phyloP scores from a whole-genome alignment of 2,329 filamentous ascomycete species.

The Rutstroemia sp. region DNA sequence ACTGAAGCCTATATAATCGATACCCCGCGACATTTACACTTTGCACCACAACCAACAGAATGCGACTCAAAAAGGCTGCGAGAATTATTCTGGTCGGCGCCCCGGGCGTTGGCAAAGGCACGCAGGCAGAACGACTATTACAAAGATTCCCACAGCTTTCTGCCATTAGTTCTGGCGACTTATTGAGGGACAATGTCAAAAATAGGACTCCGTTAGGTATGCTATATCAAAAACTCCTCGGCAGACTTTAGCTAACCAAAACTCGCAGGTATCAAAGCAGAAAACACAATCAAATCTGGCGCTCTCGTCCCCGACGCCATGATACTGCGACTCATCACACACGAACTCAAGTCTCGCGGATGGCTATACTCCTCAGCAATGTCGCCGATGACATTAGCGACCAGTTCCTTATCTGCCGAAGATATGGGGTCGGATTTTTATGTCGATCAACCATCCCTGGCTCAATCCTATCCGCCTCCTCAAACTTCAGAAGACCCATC shows the following conservation, averaged over 20 bases:
- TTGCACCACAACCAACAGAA: slow-evolving; percentile 27
- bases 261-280: slow-evolving; percentile 73
- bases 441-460: slow-evolving; percentile 26
- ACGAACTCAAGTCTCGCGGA: slow-evolving; percentile 76
- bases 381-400: slow-evolving; percentile 29
- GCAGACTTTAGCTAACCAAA: background rate
- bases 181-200: slow-evolving; percentile 89
- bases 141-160: slow-evolving; percentile 81
- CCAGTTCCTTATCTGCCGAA: slow-evolving; percentile 24
- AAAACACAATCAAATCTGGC: slow-evolving; percentile 79
- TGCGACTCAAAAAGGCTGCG: slow-evolving; percentile 72
- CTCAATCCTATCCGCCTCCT: slow-evolving; percentile 32
- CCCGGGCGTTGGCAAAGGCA: slow-evolving; percentile 88
- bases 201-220: slow-evolving; percentile 76
- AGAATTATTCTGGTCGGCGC: slow-evolving; percentile 92
- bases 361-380: slow-evolving; percentile 57
- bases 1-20: background rate
- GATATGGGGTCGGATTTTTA: slow-evolving; percentile 25
- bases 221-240: slow-evolving; percentile 12
- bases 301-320: slow-evolving; percentile 86
- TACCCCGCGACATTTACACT: background rate
- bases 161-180: slow-evolving; percentile 87
- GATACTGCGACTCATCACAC: slow-evolving; percentile 86
- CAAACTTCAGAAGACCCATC: slow-evolving; percentile 59
- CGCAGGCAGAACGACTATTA: slow-evolving; percentile 84